phyloP scores from a whole-genome alignment of 2,329 filamentous ascomycete species.

The Raffaelea ambrosiae region DNA sequence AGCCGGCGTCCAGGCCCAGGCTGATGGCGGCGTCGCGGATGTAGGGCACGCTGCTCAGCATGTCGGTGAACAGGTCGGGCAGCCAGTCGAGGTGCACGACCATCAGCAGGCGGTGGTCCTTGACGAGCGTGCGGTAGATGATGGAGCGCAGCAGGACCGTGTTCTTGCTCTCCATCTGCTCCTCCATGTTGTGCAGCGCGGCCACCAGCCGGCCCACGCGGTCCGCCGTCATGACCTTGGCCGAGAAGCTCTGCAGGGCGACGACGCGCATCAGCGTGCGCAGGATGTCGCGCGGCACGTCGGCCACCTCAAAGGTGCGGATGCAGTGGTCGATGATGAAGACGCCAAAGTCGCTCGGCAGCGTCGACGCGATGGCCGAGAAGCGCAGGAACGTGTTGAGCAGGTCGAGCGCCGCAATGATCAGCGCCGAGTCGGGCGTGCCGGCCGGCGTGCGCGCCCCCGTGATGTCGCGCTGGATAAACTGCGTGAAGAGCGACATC shows the following conservation, averaged over 20 bases:
- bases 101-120: constrained; percentile 65
- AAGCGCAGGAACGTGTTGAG: constrained; percentile 71
- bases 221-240: constrained; percentile 64
- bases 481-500: constrained; percentile 68
- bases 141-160: constrained; percentile 68
- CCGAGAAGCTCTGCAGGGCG: constrained; percentile 68
- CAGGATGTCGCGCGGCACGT: constrained; percentile 66
- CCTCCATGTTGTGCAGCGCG: constrained; percentile 63
- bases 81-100: constrained; percentile 68
- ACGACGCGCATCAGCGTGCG: constrained; percentile 75
- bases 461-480: constrained; percentile 73
- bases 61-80: constrained; percentile 69
- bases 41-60: constrained; percentile 71
- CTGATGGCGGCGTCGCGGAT: constrained; percentile 66
- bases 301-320: constrained; percentile 58
- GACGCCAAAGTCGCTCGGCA: constrained; percentile 69
- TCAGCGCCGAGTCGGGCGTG: constrained; percentile 57
- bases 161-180: constrained; percentile 65
- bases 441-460: constrained; percentile 45
- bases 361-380: constrained; percentile 56
- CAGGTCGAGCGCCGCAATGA: constrained; percentile 69
- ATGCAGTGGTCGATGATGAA: constrained; percentile 79
- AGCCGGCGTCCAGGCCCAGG: constrained; percentile 63
- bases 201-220: constrained; percentile 63
- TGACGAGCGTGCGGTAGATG: constrained; percentile 65